Percentiles rank a stretch among this genome's conserved stretches.
Evolutionary conservation across 139 green algal genomes (phyloP).

Genomic region (Pseudopediastrum boryanum): DNA sequence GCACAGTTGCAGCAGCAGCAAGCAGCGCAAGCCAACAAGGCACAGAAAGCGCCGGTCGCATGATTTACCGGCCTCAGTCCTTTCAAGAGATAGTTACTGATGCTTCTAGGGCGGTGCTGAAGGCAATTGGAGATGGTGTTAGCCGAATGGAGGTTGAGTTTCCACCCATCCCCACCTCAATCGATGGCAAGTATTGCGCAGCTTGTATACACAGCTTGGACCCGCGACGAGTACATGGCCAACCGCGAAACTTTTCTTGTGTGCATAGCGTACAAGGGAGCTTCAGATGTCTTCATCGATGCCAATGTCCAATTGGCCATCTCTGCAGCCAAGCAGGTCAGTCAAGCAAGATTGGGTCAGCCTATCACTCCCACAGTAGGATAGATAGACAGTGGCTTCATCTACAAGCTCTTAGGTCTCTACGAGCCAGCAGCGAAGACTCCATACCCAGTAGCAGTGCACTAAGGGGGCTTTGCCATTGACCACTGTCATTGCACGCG

Average conservation of each 20-base stretch:
- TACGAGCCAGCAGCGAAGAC: too few species aligned
- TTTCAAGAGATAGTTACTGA: constrained; percentile 81
- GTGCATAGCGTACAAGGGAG: constrained; percentile 82
- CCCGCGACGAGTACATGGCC: background rate
- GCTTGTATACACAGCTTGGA: background rate
- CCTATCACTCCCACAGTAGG: too few species aligned
- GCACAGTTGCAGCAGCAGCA: constrained; percentile 18
- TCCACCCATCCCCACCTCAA: constrained; percentile 68
- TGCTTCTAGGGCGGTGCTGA: constrained; percentile 60
- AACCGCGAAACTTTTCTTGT: background rate
- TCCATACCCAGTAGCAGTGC: too few species aligned
- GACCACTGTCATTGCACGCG: too few species aligned
- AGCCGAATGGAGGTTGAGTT: constrained; percentile 89
- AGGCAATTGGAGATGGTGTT: constrained; percentile 70
- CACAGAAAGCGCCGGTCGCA: constrained; percentile 47
- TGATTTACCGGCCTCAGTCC: constrained; percentile 73
- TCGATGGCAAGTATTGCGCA: constrained; percentile 60
- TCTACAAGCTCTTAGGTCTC: too few species aligned
- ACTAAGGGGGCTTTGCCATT: too few species aligned
- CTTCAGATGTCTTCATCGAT: constrained; percentile 91
- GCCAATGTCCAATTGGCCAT: constrained; percentile 88
- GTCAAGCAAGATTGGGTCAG: too few species aligned
- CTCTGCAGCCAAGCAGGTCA: constrained; percentile 64
- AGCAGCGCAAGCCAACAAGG: background rate
- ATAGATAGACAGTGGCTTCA: too few species aligned